Base-by-base conservation (phyloP, 371 early-diverging fungal species). In the Lichtheimia corymbifera region DNA sequence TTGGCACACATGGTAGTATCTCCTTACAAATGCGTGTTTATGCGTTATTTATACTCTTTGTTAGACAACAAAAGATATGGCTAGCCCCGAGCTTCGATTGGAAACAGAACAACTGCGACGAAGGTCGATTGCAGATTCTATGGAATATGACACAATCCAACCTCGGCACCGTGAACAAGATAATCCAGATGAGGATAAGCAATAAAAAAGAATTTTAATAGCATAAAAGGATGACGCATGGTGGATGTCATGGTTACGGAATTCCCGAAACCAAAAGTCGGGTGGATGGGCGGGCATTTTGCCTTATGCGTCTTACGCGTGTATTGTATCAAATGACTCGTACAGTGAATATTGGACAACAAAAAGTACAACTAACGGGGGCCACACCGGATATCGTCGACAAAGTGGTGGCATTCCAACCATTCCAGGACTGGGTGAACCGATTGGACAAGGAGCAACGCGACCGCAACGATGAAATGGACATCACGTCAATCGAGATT, bases 361-460 rank as follows among this genome's bases (percentile, higher is more conserved):
- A 78, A 47, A 24, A 28, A 3, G 67, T 77, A 0, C 65, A 62
- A 4, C 13, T 77, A 2, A 58, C 17, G 11, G 69, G 71, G 0
- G 25, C 45, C 4, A 44, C 41, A 13, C 43, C 61, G 5, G 63
- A 53, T 22, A 69, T 65, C 17, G 45, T 74, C 0, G 51, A 62
- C 15, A 64, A 65, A 53, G 83, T 90, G 11, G 62, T 76, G 15
- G 60, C 73, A 42, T 91, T 88, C 57, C 81, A 83, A 40, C 88
- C 91, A 5, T 76, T 91, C 30, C 72, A 71, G 64, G 82, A 82
- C 40, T 91, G 91, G 91, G 68, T 80, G 13, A 45, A 55, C 0
- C 60, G 71, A 0, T 79, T 85, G 27, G 80, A 79, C 50, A 64
- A 79, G 49, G 80, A 82, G 44, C 73, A 80, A 50, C 71, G 76